These are phyloP conservation scores for Aphelidium insulamus DNA, from an alignment of 371 early-diverging fungal genomes.

Conservation along the genomic window DNA sequence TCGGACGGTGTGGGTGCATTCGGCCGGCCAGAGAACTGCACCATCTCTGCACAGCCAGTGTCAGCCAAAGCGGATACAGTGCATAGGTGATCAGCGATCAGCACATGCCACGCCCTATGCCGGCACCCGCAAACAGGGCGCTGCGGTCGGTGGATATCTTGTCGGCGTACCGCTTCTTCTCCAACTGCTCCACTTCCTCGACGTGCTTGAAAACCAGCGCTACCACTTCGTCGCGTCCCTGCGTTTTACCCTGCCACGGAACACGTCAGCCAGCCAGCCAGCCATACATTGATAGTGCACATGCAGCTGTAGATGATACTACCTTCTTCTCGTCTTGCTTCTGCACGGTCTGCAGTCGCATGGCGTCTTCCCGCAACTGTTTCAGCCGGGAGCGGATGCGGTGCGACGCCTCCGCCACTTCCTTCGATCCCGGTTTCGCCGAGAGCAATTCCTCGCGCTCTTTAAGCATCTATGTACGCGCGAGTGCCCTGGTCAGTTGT, in stretches of 20 bases:
- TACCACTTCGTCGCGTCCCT: slow-evolving; percentile 15
- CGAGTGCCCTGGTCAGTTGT: background rate
- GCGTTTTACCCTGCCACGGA: slow-evolving; percentile 7
- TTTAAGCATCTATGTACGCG: slow-evolving; percentile 1
- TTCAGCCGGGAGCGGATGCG: slow-evolving; percentile 17
- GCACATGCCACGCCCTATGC: background rate
- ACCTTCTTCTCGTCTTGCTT: slow-evolving; percentile 24
- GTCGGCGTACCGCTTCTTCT: slow-evolving; percentile 19
- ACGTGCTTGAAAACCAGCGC: slow-evolving; percentile 18
- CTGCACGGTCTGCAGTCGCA: slow-evolving; percentile 12
- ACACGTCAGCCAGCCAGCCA: background rate
- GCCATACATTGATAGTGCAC: background rate
- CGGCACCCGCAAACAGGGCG: slow-evolving; percentile 15
- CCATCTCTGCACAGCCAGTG: background rate
- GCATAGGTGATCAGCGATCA: background rate
- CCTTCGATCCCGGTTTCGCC: slow-evolving; percentile 6
- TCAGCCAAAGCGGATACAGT: background rate
- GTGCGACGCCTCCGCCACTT: slow-evolving; percentile 24
- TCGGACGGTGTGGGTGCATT: slow-evolving; percentile 2
- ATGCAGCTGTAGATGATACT: background rate
- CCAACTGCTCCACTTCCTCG: slow-evolving; percentile 25
- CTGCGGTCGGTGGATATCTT: slow-evolving; percentile 11
- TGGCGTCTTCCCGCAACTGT: slow-evolving; percentile 12
- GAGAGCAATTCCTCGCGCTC: slow-evolving; percentile 18
- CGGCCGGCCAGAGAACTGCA: slow-evolving; percentile 1